Conservation (phyloP, 176 grass and related monocot species). For the Dactylis glomerata region DNA sequence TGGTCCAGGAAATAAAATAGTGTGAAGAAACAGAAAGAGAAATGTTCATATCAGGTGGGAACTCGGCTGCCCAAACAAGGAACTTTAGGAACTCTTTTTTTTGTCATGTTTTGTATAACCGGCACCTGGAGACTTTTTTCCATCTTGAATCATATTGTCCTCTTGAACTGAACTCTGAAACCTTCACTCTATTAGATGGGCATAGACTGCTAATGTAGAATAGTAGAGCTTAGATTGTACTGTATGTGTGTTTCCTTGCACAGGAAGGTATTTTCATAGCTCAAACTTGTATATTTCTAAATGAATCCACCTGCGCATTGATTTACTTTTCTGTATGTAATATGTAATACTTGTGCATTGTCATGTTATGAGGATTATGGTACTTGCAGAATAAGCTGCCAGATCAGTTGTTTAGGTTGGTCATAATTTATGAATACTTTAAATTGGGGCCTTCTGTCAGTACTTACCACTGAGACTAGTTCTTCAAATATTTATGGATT, state of each 20-base stretch:
- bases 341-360: neutral
- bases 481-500: neutral
- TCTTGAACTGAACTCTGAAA: neutral
- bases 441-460: neutral
- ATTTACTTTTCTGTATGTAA: neutral
- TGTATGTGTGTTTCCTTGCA: neutral
- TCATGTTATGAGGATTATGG: neutral
- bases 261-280: neutral
- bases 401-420: neutral
- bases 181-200: neutral
- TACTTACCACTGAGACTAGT: neutral
- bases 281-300: neutral
- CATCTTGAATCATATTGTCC: neutral
- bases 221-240: neutral
- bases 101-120: neutral
- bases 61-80: neutral
- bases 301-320: neutral
- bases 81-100: neutral
- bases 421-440: neutral
- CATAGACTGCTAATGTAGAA: neutral
- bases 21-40: neutral
- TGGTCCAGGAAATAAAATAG: constrained; percentile 22
- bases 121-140: neutral
- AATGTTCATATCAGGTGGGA: neutral
- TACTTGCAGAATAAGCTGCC: neutral